Evolutionary conservation across 495 filamentous ascomycete genomes (phyloP), one percentile per base, ranked within the genome.

Genomic region (Penicillium diatomitis): DNA sequence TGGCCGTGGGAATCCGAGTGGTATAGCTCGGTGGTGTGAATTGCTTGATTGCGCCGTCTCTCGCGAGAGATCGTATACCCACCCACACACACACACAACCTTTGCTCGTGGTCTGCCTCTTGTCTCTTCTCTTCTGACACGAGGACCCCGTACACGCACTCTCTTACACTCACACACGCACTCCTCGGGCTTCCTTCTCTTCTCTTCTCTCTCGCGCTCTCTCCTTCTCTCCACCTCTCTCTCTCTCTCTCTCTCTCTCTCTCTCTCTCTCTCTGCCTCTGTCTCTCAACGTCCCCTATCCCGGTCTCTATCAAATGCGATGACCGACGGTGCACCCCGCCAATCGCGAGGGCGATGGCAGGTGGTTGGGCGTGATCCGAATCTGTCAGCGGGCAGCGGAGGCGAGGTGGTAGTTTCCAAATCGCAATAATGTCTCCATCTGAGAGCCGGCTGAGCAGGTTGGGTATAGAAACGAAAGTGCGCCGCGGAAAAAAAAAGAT

Each of bases 291-390:
- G 28, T 35, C 47, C 43, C 54, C 54, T 51, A 56, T 53, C 51
- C 50, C 54, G 32, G 40, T n/a, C 32, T 35, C 34, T 39, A 38
- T 38, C 50, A 36, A 34, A 36, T 34, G 44, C 44, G 36, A 41
- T 48, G 38, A 48, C 43, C 48, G 57, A 51, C 54, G 41, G 47
- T 50, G 56, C 49, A 60, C 57, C 20, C 57, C 57, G 60, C 60
- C 60, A 57, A 63, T 63, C 60, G 57, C 57, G 48, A 42, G 48
- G 52, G 59, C 59, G 59, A 62, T 58, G 59, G 59, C 59, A 55
- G 59, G 52, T 39, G 37, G 42, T 32, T 39, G 46, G 38, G 41
- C 40, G 12, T 36, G 35, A 33, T 38, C 41, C 40, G 47, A 46
- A 44, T 49, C 48, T 53, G 57, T 63, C 60, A 61, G 54, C 57